A percentile compares a stretch with the other conserved stretches of the same genome.
These are phyloP conservation scores for Conringia planisiliqua DNA, from an alignment of 345 rosid species.

Conservation along the genomic window DNA sequence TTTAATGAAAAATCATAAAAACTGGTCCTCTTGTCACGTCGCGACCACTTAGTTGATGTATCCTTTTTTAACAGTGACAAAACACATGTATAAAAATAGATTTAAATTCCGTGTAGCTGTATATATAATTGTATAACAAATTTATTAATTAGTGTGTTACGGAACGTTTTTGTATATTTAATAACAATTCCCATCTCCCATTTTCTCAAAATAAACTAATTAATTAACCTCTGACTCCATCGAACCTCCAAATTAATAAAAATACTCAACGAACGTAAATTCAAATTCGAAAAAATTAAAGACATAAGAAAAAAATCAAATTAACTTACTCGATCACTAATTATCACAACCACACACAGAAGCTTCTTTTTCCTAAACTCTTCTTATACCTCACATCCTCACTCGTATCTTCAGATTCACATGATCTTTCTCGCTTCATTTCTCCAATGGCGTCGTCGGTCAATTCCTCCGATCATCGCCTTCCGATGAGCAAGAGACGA, in stretches of 20 bases:
- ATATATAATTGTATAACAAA: no score
- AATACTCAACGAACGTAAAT: neutral
- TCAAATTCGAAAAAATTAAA: conserved; percentile 10
- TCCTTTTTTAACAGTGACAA: neutral
- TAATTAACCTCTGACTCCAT: neutral
- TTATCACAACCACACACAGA: neutral
- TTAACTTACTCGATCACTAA: neutral
- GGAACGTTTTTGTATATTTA: neutral
- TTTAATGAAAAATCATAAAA: neutral
- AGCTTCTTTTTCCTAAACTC: neutral
- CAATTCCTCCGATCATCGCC: conserved; percentile 9
- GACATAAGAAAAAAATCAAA: neutral
- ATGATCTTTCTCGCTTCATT: neutral
- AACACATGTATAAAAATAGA: neutral
- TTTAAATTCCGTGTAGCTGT: no score
- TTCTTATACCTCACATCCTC: neutral
- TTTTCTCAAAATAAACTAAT: neutral
- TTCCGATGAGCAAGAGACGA: conserved; percentile 6
- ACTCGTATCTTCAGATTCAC: neutral
- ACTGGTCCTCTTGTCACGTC: conserved; percentile 17
- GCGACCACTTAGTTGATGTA: neutral
- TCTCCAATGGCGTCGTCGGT: conserved; percentile 1
- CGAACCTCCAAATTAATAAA: neutral
- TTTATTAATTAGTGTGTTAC: no score
- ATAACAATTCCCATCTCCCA: neutral